Conservation (phyloP, 306 rosid species). For the Vigna trinervia region DNA sequence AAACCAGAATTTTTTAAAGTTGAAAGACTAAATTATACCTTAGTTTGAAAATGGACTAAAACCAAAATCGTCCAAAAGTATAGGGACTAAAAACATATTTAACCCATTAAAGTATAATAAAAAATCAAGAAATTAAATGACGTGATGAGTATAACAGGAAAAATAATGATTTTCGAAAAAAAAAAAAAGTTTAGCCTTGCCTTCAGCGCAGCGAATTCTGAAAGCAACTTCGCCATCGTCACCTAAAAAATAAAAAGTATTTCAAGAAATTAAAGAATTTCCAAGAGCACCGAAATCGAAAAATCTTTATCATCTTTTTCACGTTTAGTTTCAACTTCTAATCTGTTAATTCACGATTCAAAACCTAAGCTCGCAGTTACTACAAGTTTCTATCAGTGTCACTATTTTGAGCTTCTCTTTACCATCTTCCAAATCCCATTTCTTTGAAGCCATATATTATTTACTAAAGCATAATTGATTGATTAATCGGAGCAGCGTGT, state of each 20-base stretch:
- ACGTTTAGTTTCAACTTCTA: neutral
- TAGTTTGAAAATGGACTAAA: no score
- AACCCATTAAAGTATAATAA: no score
- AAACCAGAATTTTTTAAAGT: no score
- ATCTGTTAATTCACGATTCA: slow-evolving; percentile 2
- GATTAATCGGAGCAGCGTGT: neutral
- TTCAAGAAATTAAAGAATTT: slow-evolving; percentile 22
- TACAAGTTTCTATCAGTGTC: neutral
- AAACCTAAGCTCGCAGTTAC: slow-evolving; percentile 5
- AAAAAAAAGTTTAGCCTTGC: neutral
- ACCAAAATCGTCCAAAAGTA: no score
- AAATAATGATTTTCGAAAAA: no score
- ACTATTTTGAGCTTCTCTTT: neutral
- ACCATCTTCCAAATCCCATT: neutral
- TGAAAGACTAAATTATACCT: no score
- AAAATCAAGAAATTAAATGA: no score
- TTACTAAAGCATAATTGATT: neutral
- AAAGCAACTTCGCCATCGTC: neutral
- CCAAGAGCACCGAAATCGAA: neutral
- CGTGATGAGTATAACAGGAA: no score
- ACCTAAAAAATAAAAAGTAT: neutral
- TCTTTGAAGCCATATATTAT: neutral
- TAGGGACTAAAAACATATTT: no score
- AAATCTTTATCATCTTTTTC: neutral
- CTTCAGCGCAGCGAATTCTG: neutral